A percentile compares a stretch with the other conserved stretches of the same genome.
These are phyloP conservation scores for Xylariaceae sp. DNA, from an alignment of 2,329 filamentous ascomycete species.

Conservation along the genomic window DNA sequence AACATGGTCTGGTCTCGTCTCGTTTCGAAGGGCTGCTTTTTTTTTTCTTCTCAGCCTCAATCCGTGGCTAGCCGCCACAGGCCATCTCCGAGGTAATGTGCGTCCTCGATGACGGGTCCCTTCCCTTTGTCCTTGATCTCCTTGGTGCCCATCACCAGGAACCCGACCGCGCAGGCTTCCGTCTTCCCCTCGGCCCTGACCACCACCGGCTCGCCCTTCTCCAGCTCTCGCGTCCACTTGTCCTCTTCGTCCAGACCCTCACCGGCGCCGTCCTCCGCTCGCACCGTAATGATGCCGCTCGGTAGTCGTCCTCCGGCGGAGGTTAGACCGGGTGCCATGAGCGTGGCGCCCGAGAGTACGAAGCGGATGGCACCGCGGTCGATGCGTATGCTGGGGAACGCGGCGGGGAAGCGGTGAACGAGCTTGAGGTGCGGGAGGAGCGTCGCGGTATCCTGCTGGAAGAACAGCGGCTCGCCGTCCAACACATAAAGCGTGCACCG, in stretches of 20 bases:
- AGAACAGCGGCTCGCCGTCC: conserved; percentile 76
- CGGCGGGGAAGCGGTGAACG: conserved; percentile 82
- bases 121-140: conserved; percentile 94
- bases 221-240: conserved; percentile 60
- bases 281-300: conserved; percentile 29
- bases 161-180: conserved; percentile 81
- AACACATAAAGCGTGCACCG: conserved; percentile 84
- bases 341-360: conserved; percentile 83
- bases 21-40: too few relatives aligned
- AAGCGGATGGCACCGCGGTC: conserved; percentile 96
- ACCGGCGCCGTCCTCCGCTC: conserved; percentile 31
- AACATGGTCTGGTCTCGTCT: too few relatives aligned
- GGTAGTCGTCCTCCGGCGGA: conserved; percentile 76
- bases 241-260: conserved; percentile 32
- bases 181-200: conserved; percentile 91
- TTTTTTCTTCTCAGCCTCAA: background rate
- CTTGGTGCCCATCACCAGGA: conserved; percentile 76
- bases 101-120: conserved; percentile 87
- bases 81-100: conserved; percentile 90
- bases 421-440: conserved; percentile 84
- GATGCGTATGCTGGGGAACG: conserved; percentile 79
- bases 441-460: conserved; percentile 70
- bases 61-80: conserved; percentile 65
- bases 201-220: conserved; percentile 77
- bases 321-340: conserved; percentile 94